Conservation (phyloP, 441 rosid genomes). For the Jatropha podagrica region DNA sequence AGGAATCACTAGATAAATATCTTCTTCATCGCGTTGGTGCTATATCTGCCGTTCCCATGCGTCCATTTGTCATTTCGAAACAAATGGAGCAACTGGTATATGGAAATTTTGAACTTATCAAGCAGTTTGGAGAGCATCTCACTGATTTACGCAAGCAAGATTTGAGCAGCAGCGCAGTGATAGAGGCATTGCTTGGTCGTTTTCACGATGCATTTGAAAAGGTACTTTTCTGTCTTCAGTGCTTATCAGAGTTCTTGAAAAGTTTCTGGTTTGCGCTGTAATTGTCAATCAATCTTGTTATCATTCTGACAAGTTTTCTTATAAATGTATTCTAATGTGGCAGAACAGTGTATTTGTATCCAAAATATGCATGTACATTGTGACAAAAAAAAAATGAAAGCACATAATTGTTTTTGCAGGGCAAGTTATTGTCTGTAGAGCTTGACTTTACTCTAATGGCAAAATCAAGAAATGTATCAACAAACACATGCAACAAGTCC, state of each 20-base stretch:
- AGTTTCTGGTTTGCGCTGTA: background rate
- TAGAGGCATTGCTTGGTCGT: conserved; percentile 46
- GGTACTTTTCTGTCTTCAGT: conserved; percentile 40
- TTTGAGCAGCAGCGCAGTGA: conserved; percentile 47
- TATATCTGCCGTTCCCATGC: conserved; percentile 31
- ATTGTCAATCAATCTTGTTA: background rate
- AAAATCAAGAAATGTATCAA: conserved; percentile 27
- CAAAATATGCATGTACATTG: background rate
- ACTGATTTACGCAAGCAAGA: conserved; percentile 36
- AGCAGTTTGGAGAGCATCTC: conserved; percentile 59
- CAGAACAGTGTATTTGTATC: background rate
- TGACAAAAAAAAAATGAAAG: background rate
- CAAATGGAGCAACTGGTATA: conserved; percentile 47
- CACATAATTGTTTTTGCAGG: conserved; percentile 41
- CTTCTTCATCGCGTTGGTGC: conserved; percentile 49
- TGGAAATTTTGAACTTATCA: conserved; percentile 60
- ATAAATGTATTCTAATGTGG: background rate
- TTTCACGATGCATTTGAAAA: conserved; percentile 49
- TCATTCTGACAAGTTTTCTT: background rate
- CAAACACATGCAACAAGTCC: conserved; percentile 12
- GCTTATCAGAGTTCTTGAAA: background rate
- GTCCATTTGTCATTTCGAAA: conserved; percentile 48
- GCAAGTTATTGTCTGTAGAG: conserved; percentile 53
- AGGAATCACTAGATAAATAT: conserved; percentile 64
- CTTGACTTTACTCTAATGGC: conserved; percentile 35